A percentile compares a stretch with the other conserved stretches of the same genome.
phyloP scores from a whole-genome alignment of 2,329 filamentous ascomycete genomes.

The Capronia coronata region DNA sequence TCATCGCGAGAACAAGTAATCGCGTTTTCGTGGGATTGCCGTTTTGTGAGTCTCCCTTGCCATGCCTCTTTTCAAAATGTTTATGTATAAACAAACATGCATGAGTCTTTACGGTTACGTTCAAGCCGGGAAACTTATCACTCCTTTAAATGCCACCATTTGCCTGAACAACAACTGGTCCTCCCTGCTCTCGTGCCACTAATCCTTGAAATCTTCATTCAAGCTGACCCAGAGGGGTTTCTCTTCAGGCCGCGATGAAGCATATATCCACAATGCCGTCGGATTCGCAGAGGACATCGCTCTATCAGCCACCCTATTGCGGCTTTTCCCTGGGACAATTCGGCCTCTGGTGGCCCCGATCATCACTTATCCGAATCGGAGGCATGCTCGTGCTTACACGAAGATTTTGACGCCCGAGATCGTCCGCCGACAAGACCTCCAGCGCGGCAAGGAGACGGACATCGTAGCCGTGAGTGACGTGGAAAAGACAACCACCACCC shows the following conservation, averaged over 20 bases:
- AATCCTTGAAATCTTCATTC: no score
- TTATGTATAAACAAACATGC: no score
- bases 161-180: no score
- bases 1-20: conserved; percentile 40
- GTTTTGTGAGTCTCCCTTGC: conserved; percentile 38
- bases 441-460: conserved; percentile 30
- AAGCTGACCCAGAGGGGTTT: no score
- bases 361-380: conserved; percentile 42
- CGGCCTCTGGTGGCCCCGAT: conserved; percentile 47
- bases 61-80: no score
- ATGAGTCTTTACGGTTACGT: no score
- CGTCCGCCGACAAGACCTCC: conserved; percentile 43
- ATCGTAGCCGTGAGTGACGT: neutral
- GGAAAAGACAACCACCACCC: neutral
- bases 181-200: no score
- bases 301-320: conserved; percentile 42
- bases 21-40: conserved; percentile 41
- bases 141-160: no score
- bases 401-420: conserved; percentile 45
- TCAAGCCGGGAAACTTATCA: no score
- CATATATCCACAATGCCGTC: conserved; percentile 44
- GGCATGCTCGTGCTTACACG: conserved; percentile 43
- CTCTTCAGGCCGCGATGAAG: conserved; percentile 15
- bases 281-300: conserved; percentile 48
- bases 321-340: conserved; percentile 43